These are phyloP conservation scores for Candida mesenterica DNA, from an alignment of 1,139 yeast species.

Conservation along the genomic window DNA sequence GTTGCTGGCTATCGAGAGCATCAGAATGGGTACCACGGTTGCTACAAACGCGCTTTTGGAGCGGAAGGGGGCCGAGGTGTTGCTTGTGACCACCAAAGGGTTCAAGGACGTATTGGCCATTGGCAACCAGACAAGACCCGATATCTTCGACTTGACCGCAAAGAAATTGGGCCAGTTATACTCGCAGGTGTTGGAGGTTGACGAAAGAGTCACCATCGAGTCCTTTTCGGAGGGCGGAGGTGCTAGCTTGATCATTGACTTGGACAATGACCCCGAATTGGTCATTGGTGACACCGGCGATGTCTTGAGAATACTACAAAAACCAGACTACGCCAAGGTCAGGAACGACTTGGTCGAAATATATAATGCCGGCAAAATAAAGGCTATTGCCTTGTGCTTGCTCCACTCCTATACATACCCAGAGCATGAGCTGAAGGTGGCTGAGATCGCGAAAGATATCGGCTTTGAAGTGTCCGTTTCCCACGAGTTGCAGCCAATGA, in stretches of 20 bases:
- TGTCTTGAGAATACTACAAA: constrained; percentile 27
- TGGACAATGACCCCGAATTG: constrained; percentile 20
- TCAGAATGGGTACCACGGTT: constrained; percentile 24
- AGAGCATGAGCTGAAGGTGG: constrained; percentile 36
- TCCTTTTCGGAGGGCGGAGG: constrained; percentile 43
- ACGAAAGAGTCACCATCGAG: constrained; percentile 40
- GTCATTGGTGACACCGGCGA: constrained; percentile 39
- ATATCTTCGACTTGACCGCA: constrained; percentile 22
- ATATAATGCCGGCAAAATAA: constrained; percentile 26
- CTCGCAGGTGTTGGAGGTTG: constrained; percentile 36
- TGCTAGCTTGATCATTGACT: constrained; percentile 18
- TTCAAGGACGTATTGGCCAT: constrained; percentile 47
- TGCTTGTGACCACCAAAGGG: constrained; percentile 51
- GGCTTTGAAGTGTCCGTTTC: constrained; percentile 43
- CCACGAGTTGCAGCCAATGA: constrained; percentile 44
- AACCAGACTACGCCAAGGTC: constrained; percentile 30
- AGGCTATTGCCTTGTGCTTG: constrained; percentile 38
- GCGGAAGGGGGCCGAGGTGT: constrained; percentile 52
- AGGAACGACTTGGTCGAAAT: constrained; percentile 24
- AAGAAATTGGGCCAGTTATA: constrained; percentile 28
- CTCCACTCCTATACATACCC: constrained; percentile 43
- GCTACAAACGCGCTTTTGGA: constrained; percentile 24
- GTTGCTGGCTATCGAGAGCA: constrained; percentile 17
- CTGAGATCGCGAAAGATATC: constrained; percentile 33
- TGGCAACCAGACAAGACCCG: constrained; percentile 29